Conservation (phyloP, 805 yeast genomes). For the Candida xyloterini region DNA sequence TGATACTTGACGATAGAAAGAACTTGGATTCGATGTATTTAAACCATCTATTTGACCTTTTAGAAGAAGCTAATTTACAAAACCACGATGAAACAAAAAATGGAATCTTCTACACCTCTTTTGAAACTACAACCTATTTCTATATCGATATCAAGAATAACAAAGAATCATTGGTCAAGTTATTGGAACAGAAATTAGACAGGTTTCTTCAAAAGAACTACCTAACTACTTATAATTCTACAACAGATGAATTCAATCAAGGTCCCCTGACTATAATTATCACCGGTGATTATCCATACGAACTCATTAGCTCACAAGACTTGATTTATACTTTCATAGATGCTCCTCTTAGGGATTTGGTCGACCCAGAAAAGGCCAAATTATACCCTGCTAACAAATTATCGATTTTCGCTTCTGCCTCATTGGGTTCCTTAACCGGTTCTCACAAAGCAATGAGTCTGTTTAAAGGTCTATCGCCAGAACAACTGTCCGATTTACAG, state of each 20-base stretch:
- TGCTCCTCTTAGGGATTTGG: constrained; percentile 41
- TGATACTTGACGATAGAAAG: constrained; percentile 38
- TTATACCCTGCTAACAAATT: constrained; percentile 20
- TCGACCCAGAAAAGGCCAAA: constrained; percentile 15
- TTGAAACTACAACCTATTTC: constrained; percentile 49
- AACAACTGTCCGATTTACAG: constrained; percentile 32
- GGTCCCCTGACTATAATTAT: constrained; percentile 62
- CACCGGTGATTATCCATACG: constrained; percentile 62
- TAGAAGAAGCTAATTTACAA: constrained; percentile 44
- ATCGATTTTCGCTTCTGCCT: constrained; percentile 25
- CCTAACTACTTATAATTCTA: constrained; percentile 45
- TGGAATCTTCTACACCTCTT: constrained; percentile 44
- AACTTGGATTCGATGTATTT: constrained; percentile 53
- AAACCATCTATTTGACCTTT: constrained; percentile 45
- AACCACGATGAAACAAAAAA: constrained; percentile 9
- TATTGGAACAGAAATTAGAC: constrained; percentile 43
- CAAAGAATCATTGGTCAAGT: constrained; percentile 38
- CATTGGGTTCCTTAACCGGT: constrained; percentile 21
- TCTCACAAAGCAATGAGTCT: constrained; percentile 12
- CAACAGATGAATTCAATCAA: constrained; percentile 32
- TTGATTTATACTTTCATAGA: constrained; percentile 46
- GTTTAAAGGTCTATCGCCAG: constrained; percentile 32
- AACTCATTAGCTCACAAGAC: constrained; percentile 26
- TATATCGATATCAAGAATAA: constrained; percentile 62
- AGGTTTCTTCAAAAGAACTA: constrained; percentile 47